Evolutionary conservation across 2,329 filamentous ascomycete species (phyloP).

Genomic region (Torrubiella hemipterigena): DNA sequence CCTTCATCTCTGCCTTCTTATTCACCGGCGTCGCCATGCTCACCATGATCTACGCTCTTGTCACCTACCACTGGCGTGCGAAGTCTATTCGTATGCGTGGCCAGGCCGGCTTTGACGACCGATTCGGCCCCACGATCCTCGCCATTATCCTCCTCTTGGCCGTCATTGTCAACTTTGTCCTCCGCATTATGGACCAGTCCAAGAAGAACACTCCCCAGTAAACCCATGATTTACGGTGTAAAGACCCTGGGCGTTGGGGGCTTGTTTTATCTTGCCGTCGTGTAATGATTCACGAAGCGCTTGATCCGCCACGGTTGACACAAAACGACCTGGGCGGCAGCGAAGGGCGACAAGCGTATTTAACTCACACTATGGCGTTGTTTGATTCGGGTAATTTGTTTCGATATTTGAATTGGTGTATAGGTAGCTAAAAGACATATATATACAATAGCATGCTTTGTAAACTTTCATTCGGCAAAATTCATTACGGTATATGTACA

Average conservation of each 20-base stretch:
- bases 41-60: conserved; percentile 87
- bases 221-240: no score
- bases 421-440: no score
- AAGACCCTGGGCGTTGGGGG: conserved; percentile 11
- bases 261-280: background rate
- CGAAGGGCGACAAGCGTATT: background rate
- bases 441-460: no score
- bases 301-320: background rate
- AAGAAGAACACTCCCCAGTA: conserved; percentile 29
- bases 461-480: no score
- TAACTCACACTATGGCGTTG: conserved; percentile 1
- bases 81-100: conserved; percentile 84
- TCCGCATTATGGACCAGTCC: conserved; percentile 47
- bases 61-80: conserved; percentile 95
- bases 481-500: no score
- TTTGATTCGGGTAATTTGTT: no score
- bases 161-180: conserved; percentile 90
- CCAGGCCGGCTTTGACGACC: conserved; percentile 92
- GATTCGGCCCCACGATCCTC: conserved; percentile 84
- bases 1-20: conserved; percentile 84
- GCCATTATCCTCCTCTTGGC: conserved; percentile 77
- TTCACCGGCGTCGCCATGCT: conserved; percentile 93
- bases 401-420: no score
- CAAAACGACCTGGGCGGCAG: conserved; percentile 2
- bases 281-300: background rate